Evolutionary conservation across 305 asterid species (phyloP).

Genomic region (Caryopteris hybrid): DNA sequence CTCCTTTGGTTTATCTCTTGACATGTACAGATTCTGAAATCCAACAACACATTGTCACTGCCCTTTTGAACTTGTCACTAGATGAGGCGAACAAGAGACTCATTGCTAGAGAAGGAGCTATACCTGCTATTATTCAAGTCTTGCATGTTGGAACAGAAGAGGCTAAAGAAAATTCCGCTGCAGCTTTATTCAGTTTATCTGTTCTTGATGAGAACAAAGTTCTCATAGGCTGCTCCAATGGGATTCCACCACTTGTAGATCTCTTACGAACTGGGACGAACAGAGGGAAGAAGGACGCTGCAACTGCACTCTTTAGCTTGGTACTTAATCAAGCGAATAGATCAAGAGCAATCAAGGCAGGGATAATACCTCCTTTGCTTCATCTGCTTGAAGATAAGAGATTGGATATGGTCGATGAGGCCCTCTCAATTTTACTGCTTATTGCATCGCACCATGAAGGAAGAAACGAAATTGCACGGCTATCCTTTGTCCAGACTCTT

Average conservation of each 20-base stretch:
- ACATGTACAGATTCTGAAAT: slow-evolving; percentile 33
- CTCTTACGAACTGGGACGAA: slow-evolving; percentile 40
- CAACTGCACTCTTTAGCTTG: slow-evolving; percentile 51
- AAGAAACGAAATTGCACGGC: slow-evolving; percentile 33
- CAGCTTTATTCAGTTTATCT: slow-evolving; percentile 77
- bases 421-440: slow-evolving; percentile 39
- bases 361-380: slow-evolving; percentile 42
- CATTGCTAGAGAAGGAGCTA: slow-evolving; percentile 63
- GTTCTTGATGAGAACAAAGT: slow-evolving; percentile 73
- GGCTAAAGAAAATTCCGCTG: slow-evolving; percentile 86
- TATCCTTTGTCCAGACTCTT: slow-evolving; percentile 33
- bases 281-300: slow-evolving; percentile 51
- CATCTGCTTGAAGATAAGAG: slow-evolving; percentile 39
- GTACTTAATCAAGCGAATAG: slow-evolving; percentile 38
- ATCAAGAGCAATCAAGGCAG: slow-evolving; percentile 41
- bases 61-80: slow-evolving; percentile 67
- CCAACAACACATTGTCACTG: slow-evolving; percentile 72
- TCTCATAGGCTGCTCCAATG: slow-evolving; percentile 49
- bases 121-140: slow-evolving; percentile 61
- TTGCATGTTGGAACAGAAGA: slow-evolving; percentile 50
- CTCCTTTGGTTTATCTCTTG: slow-evolving; percentile 39
- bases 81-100: slow-evolving; percentile 70
- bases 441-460: slow-evolving; percentile 48
- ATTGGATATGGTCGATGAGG: slow-evolving; percentile 51
- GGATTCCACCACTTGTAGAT: slow-evolving; percentile 52